Base-by-base conservation (phyloP, 495 filamentous ascomycete species). In the Wilcoxina mikolae region DNA sequence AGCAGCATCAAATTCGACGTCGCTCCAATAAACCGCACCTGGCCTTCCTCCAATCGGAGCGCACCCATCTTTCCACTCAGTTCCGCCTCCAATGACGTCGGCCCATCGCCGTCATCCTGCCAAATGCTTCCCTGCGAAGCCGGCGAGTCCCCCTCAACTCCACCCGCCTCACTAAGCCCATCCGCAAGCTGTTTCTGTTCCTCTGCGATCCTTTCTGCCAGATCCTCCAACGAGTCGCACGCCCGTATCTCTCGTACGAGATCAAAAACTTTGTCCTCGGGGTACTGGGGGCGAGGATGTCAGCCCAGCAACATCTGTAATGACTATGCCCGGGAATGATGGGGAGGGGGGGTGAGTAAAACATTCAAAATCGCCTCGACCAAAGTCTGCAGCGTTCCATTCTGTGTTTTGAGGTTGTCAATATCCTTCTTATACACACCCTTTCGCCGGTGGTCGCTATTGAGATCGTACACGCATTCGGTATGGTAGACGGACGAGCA, bases 361-460 rank as follows among this genome's bases (percentile, higher is more conserved):
- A 49, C 51, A 65, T 95, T 95, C 27, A 98, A 72, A 53, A 98
- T 84, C 23, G 91, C 93, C 67, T 95, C 85, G 47, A 98, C 80
- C 25, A 98, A 71, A 5, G 88, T 90, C 64, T 95, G 84, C 24
- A 96, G 72, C 11, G 91, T 98, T 28, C 85, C 85, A 64, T 85
- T 90, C 51, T 77, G 77, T 18, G 88, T 90, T 64, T 90, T 85
- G 62, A 90, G 76, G 59, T 81, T 85, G 67, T 95, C 88, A 44
- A 88, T 83, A 67, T 95, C 88, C 68, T 94, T 87, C 68, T 87
- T 89, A 68, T 95, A 95, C 9, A 95, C 91, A 46, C 91, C 91
- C 67, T 96, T 98, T 17, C 91, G 80, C 44, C 91, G 83, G 65
- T 95, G 87, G 68, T 98, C 91, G 53, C 86, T 91, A 64, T 86